These are phyloP conservation scores for Lactarius trivialis DNA, from an alignment of 768 basidiomycete species.

Conservation along the genomic window DNA sequence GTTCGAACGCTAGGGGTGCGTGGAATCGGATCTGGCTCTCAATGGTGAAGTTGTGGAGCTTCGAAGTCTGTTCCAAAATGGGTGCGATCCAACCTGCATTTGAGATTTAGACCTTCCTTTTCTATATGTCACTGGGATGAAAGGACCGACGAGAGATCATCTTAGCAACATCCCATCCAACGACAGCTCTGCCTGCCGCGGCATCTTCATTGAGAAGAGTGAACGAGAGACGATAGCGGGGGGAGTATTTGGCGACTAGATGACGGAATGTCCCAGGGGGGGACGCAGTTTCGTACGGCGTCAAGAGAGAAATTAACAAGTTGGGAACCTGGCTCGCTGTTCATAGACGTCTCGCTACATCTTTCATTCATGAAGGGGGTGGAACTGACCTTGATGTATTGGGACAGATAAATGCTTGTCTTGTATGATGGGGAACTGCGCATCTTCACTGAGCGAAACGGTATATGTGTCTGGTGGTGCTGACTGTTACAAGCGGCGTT, in stretches of 20 bases:
- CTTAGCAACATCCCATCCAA: constrained; percentile 66
- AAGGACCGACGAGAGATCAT: constrained; percentile 54
- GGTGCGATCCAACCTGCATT: constrained; percentile 63
- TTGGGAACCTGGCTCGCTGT: constrained; percentile 23
- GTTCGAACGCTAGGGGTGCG: constrained; percentile 80
- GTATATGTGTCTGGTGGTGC: constrained; percentile 8
- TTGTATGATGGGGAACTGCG: constrained; percentile 5
- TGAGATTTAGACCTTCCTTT: constrained; percentile 9
- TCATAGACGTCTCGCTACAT: constrained; percentile 4
- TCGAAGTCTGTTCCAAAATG: constrained; percentile 48
- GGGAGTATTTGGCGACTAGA: constrained; percentile 66
- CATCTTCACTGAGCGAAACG: constrained; percentile 10
- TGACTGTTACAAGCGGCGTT: constrained; percentile 6
- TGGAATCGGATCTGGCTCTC: constrained; percentile 94
- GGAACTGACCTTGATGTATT: constrained; percentile 13
- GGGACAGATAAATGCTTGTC: constrained; percentile 20
- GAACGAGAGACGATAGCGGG: constrained; percentile 83
- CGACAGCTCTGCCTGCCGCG: constrained; percentile 49
- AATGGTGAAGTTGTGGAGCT: constrained; percentile 84
- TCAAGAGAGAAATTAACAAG: constrained; percentile 37
- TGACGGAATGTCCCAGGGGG: constrained; percentile 40
- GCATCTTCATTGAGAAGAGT: constrained; percentile 89
- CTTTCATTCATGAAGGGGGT: not conserved
- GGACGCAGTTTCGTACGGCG: constrained; percentile 36
- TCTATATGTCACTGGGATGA: not conserved